A percentile compares a stretch with the other conserved stretches of the same genome.
Evolutionary conservation across 2,329 filamentous ascomycete species (phyloP).

Genomic region (Colletotrichum lindemuthianum): DNA sequence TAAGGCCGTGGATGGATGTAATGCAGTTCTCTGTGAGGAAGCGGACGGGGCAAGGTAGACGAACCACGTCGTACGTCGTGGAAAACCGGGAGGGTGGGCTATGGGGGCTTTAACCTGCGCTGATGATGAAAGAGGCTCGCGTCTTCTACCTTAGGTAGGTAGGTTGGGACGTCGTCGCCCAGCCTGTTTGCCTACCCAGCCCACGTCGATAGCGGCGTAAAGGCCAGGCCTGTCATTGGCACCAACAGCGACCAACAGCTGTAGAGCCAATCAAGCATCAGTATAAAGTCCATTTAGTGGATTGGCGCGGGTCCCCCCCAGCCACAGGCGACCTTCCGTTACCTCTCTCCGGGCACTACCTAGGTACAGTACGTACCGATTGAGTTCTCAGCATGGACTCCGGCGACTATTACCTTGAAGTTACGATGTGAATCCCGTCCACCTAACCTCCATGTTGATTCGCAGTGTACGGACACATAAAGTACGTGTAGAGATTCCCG

Average conservation of each 20-base stretch:
- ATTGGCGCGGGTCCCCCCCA: not conserved
- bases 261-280: not conserved
- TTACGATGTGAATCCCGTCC: conserved; percentile 2
- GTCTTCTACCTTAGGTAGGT: no score
- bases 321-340: not conserved
- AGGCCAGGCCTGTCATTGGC: not conserved
- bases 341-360: not conserved
- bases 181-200: no score
- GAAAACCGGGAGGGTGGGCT: conserved; percentile 37
- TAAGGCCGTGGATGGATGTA: not conserved
- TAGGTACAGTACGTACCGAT: conserved; percentile 13
- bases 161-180: not conserved
- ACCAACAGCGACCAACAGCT: conserved; percentile 13
- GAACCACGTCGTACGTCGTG: conserved; percentile 15
- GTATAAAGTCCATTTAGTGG: not conserved
- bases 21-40: not conserved
- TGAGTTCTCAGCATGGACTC: not conserved
- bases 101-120: conserved; percentile 31
- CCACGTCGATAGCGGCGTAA: no score
- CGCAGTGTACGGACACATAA: no score
- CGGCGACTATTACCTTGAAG: not conserved
- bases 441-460: not conserved
- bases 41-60: conserved; percentile 1
- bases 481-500: not conserved
- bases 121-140: conserved; percentile 39